Percentiles rank a stretch among this genome's conserved stretches.
These are phyloP conservation scores for Tubosaeta sp. DNA, from an alignment of 768 basidiomycete species.

Conservation along the genomic window DNA sequence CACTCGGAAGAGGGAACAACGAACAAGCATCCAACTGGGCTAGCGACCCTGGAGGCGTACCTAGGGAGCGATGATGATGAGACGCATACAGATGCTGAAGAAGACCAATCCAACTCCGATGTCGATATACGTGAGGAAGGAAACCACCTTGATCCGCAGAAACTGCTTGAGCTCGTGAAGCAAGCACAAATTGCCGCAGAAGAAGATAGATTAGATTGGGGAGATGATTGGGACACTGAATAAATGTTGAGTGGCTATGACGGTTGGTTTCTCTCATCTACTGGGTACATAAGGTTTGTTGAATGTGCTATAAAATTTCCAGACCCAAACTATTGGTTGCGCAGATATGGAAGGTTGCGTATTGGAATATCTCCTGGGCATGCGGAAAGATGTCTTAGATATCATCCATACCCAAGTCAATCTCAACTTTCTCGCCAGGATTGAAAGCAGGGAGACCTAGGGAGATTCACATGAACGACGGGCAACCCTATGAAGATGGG, in stretches of 20 bases:
- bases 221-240: conserved; percentile 26
- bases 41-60: conserved; percentile 24
- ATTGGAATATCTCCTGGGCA: neutral
- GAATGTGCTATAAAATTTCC: conserved; percentile 3
- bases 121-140: conserved; percentile 12
- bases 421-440: conserved; percentile 96
- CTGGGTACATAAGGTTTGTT: neutral
- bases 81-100: neutral
- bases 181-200: conserved; percentile 23
- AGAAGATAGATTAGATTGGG: conserved; percentile 30
- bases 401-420: conserved; percentile 86
- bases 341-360: neutral
- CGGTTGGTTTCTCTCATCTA: neutral
- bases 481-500: conserved; percentile 3
- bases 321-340: neutral
- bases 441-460: conserved; percentile 97
- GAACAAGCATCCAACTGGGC: conserved; percentile 5
- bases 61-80: conserved; percentile 18
- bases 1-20: conserved; percentile 25
- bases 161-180: conserved; percentile 21
- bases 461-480: conserved; percentile 5
- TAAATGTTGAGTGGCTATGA: neutral
- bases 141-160: conserved; percentile 13
- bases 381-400: conserved; percentile 42
- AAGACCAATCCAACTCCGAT: conserved; percentile 8